These are phyloP conservation scores for Taiozyma sp. DNA, from an alignment of 1,139 yeast genomes.

Conservation along the genomic window DNA sequence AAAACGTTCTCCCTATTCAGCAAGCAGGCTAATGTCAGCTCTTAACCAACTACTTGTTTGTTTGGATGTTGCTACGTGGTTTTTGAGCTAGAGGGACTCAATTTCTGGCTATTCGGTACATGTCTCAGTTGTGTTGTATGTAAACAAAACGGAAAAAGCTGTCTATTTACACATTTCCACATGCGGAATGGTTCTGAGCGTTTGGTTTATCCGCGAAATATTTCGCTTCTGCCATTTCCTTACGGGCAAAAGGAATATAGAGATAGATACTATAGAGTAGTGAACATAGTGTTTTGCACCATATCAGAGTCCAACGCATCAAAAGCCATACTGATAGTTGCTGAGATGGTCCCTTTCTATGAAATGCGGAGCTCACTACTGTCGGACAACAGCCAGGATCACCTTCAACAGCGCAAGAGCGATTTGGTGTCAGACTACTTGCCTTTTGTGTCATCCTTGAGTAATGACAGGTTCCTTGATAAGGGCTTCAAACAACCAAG, in stretches of 20 bases:
- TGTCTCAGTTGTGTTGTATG: conserved; percentile 1
- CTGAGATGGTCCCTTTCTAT: not conserved
- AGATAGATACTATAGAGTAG: not conserved
- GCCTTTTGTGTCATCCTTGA: conserved; percentile 19
- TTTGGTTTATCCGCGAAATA: not conserved
- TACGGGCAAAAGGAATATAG: not conserved
- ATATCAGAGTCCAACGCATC: not conserved
- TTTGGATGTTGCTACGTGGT: not conserved
- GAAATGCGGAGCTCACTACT: not conserved
- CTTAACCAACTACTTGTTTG: not conserved
- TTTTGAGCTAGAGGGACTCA: not conserved
- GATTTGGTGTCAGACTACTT: conserved; percentile 11
- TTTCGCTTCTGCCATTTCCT: not conserved
- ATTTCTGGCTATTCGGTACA: not conserved
- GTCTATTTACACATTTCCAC: conserved; percentile 10
- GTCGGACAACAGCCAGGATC: not conserved
- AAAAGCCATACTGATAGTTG: not conserved
- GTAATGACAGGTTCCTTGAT: not conserved
- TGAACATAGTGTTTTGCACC: not conserved
- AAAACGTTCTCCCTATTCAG: not conserved
- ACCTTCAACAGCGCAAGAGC: not conserved
- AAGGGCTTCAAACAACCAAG: not conserved
- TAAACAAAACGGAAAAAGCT: conserved; percentile 5
- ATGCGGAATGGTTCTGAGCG: not conserved
- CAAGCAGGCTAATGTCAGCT: not conserved